phyloP scores from a whole-genome alignment of 208 protist species.

The Phytomonas sp. region DNA sequence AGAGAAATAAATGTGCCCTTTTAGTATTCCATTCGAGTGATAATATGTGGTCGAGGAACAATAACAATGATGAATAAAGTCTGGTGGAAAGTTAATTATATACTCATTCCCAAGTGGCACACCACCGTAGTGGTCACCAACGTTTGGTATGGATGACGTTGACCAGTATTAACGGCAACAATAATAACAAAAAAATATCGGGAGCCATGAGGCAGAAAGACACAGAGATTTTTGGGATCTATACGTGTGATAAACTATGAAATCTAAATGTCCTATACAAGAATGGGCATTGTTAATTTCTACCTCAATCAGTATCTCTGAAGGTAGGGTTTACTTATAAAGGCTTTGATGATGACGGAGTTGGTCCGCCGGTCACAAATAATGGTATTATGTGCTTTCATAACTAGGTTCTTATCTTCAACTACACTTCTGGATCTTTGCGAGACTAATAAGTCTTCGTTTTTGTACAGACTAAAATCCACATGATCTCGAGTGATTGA shows the following conservation, averaged over 20 bases:
- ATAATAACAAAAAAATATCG: background rate
- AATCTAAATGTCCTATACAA: background rate
- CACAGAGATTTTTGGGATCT: background rate
- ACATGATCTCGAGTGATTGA: background rate
- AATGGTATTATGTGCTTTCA: background rate
- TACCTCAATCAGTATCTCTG: background rate
- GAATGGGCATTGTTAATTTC: background rate
- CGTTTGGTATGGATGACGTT: background rate
- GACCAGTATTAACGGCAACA: background rate
- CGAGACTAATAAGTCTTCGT: background rate
- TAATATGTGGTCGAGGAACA: background rate
- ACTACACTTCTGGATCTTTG: background rate
- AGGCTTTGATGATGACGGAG: no score
- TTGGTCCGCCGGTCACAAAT: background rate
- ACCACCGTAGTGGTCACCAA: background rate
- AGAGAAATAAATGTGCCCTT: background rate
- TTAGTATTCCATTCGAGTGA: background rate
- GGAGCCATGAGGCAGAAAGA: background rate
- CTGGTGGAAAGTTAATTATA: background rate
- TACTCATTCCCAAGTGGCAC: background rate
- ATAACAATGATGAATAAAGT: background rate
- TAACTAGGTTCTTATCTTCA: background rate
- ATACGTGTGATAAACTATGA: background rate
- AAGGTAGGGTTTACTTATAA: background rate
- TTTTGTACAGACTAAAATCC: background rate